Percentiles rank a stretch among this genome's conserved stretches.
Evolutionary conservation across 1,139 yeast species (phyloP).

Genomic region (Keqinozyma sinolaborantium): DNA sequence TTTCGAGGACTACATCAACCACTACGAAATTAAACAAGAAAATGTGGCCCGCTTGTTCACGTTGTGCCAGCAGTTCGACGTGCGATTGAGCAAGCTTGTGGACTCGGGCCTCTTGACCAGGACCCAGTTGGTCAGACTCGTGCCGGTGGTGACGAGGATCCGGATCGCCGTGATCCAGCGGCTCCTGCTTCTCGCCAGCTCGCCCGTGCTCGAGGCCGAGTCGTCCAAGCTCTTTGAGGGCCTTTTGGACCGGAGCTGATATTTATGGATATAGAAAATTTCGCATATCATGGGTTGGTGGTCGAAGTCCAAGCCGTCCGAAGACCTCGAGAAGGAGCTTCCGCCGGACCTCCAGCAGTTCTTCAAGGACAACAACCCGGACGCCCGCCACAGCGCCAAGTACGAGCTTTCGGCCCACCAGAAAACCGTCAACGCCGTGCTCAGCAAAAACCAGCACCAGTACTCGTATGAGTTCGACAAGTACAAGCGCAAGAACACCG

Average conservation of each 20-base stretch:
- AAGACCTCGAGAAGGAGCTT: conserved; percentile 28
- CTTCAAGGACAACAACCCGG: conserved; percentile 31
- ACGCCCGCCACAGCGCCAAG: conserved; percentile 18
- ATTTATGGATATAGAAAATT: too few relatives aligned
- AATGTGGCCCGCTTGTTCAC: conserved; percentile 7
- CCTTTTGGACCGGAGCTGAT: conserved; percentile 23
- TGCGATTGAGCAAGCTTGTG: conserved; percentile 7
- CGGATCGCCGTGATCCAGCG: conserved; percentile 25
- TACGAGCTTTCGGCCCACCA: conserved; percentile 26
- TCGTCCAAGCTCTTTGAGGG: conserved; percentile 39
- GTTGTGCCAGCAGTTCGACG: conserved; percentile 10
- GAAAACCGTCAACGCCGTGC: conserved; percentile 24
- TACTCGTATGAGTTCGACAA: conserved; percentile 28
- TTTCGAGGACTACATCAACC: conserved; percentile 55
- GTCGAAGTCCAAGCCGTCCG: conserved; percentile 16
- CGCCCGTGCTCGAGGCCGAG: conserved; percentile 17
- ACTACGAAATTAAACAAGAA: conserved; percentile 23
- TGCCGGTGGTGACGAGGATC: conserved; percentile 45
- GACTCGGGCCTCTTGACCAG: conserved; percentile 18
- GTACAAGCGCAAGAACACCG: conserved; percentile 28
- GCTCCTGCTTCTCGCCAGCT: conserved; percentile 1
- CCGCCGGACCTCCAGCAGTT: conserved; percentile 30
- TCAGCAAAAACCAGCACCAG: conserved; percentile 11
- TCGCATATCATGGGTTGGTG: conserved; percentile 8
- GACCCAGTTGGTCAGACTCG: conserved; percentile 46